phyloP scores from a whole-genome alignment of 2,329 filamentous ascomycete genomes.

The Phyllosticta ampelicida region DNA sequence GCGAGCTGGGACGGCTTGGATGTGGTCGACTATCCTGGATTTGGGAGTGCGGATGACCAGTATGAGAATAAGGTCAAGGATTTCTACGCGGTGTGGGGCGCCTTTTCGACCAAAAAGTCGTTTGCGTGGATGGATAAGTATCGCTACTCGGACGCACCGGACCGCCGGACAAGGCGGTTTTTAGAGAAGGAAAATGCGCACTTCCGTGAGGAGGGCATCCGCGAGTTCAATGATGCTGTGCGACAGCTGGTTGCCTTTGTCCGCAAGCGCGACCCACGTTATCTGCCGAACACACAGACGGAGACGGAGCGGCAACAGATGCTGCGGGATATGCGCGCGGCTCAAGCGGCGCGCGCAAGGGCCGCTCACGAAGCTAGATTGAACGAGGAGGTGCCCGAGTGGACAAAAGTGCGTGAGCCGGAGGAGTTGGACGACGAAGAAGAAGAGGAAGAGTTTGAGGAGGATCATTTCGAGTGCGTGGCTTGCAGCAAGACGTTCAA shows the following conservation, averaged over 20 bases:
- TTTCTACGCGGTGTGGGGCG: constrained; percentile 74
- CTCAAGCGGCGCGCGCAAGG: constrained; percentile 73
- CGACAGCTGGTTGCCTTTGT: constrained; percentile 77
- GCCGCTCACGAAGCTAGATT: constrained; percentile 71
- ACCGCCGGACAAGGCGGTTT: constrained; percentile 66
- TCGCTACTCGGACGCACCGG: constrained; percentile 72
- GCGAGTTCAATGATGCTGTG: constrained; percentile 89
- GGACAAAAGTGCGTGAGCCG: constrained; percentile 54
- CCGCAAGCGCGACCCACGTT: constrained; percentile 82
- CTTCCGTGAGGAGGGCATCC: constrained; percentile 66
- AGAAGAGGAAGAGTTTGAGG: constrained; percentile 39
- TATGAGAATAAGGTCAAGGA: constrained; percentile 67
- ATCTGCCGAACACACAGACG: constrained; percentile 62
- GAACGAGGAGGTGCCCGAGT: constrained; percentile 58
- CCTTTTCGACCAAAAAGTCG: constrained; percentile 72
- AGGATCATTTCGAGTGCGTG: constrained; percentile 50
- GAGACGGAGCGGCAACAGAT: constrained; percentile 71
- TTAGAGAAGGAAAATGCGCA: constrained; percentile 96
- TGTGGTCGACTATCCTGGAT: constrained; percentile 62
- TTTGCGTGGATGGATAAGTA: constrained; percentile 89
- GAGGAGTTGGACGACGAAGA: constrained; percentile 41
- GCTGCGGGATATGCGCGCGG: constrained; percentile 65
- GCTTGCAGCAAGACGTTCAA: constrained; percentile 61
- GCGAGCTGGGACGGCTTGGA: constrained; percentile 56
- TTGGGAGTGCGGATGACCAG: constrained; percentile 63